Base-by-base conservation (phyloP, 2,329 filamentous ascomycete genomes). In the Fusarium tanahbumbuense region DNA sequence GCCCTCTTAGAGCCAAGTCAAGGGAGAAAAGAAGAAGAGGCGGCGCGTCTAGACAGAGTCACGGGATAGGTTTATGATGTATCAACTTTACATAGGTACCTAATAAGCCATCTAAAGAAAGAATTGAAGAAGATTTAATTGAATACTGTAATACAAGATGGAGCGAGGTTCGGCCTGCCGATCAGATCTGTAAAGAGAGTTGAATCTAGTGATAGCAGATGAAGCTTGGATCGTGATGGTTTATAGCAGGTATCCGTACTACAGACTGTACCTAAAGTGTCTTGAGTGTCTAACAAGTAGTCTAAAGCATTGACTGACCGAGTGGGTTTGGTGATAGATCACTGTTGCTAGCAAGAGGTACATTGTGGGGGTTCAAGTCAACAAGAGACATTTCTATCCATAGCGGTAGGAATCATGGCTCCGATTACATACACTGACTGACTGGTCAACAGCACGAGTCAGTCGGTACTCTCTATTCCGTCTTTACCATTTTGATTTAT, bases 61-160 rank as follows among this genome's bases (percentile, higher is more conserved):
- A 67, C 48, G 64, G 57, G 58, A 48, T 50, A 42, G 44, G 25
- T 37, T 60, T 63, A 41, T 73, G 70, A 73, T 60, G 34, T 64
- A 70, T 73, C 70, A 71, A 61, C 48, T 73, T 62, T 47, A 13
- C n/a, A 30, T 48, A 40, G 10, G 32, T 44, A 34, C 23, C 44
- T 45, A 46, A 34, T 32, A 32, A 61, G 34, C 58, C 25, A 52
- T n/a, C 22, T 32, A 27, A 23, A n/a, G 7, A 52, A 23, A 13
- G 7, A 37, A 13, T 53, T 53, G 13, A 20, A 37, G 23, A 20
- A 37, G n/a, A 7, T 12, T 37, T 7, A 22, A 37, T 23, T 15
- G 22, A 53, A 16, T 34, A 20, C 10, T 23, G 37, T 41, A n/a
- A 27, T 20, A n/a, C 34, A 28, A n/a, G 18, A 42, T 42, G 27